Conservation (phyloP, 1,139 yeast genomes). For the Hyphopichia pseudoburtonii region DNA sequence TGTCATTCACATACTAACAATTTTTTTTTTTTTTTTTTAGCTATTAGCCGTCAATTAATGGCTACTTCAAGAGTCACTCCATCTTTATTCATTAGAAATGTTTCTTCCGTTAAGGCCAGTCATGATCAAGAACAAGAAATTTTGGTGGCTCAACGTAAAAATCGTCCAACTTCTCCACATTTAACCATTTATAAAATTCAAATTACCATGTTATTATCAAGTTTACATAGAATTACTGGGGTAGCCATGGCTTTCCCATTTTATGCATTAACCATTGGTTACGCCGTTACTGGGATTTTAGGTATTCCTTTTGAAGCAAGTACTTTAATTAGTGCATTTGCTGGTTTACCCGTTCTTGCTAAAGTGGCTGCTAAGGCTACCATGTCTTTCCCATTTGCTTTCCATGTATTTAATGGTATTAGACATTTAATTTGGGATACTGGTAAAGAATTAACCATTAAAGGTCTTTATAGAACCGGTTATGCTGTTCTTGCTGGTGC, state of each 20-base stretch:
- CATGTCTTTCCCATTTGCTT: conserved; percentile 81
- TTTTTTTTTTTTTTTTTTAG: conserved; percentile 2
- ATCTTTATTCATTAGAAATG: conserved; percentile 23
- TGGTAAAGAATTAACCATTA: conserved; percentile 72
- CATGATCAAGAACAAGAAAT: conserved; percentile 65
- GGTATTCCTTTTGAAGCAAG: conserved; percentile 67
- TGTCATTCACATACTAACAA: conserved; percentile 6
- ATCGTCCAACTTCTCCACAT: conserved; percentile 92
- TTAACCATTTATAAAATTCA: conserved; percentile 87
- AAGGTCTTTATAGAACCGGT: conserved; percentile 93
- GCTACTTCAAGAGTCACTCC: conserved; percentile 5
- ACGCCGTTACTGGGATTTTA: conserved; percentile 67
- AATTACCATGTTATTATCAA: conserved; percentile 77
- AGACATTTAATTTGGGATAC: conserved; percentile 94
- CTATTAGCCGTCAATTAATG: conserved; percentile 11
- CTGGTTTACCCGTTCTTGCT: conserved; percentile 57
- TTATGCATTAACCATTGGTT: conserved; percentile 73
- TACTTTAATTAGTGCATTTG: conserved; percentile 54
- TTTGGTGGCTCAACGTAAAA: conserved; percentile 76
- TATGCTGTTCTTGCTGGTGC: conserved; percentile 76
- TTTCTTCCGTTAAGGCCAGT: conserved; percentile 61
- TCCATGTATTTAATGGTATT: conserved; percentile 81
- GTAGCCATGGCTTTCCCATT: conserved; percentile 76
- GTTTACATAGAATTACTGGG: conserved; percentile 87
- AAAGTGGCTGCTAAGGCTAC: conserved; percentile 67